These are phyloP conservation scores for Penicillium nordicum DNA, from an alignment of 2,329 filamentous ascomycete species.

Conservation along the genomic window DNA sequence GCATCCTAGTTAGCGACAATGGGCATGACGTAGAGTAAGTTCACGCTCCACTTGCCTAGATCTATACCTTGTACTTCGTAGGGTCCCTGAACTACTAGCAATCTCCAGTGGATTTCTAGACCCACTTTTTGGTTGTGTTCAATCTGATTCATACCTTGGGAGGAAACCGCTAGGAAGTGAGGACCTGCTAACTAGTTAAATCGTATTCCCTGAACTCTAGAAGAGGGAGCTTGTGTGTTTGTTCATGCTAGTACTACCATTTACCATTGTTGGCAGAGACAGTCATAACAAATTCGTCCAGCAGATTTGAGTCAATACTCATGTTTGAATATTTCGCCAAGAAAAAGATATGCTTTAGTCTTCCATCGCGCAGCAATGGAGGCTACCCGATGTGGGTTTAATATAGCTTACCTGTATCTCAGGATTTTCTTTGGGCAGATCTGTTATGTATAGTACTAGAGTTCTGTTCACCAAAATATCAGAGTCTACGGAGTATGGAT, in stretches of 20 bases:
- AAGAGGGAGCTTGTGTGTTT: constrained; percentile 1
- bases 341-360: neutral
- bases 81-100: neutral
- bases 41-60: neutral
- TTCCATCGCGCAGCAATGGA: neutral
- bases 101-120: neutral
- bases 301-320: neutral
- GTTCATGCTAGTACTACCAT: constrained; percentile 13
- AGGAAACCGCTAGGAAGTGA: neutral
- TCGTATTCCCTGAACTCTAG: neutral
- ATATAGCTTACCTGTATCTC: neutral
- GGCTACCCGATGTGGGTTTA: neutral
- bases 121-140: neutral
- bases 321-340: neutral
- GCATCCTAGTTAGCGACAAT: neutral
- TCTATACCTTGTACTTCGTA: neutral
- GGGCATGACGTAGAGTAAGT: neutral
- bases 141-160: neutral
- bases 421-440: neutral
- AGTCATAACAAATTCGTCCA: constrained; percentile 11
- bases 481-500: too few species aligned
- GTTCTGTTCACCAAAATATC: neutral
- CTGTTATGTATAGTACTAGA: neutral
- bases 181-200: neutral
- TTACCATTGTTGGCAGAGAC: constrained; percentile 3